Percentiles rank a stretch among this genome's conserved stretches.
Evolutionary conservation across 768 basidiomycete genomes (phyloP).

Genomic region (Mycena albidolilacea): DNA sequence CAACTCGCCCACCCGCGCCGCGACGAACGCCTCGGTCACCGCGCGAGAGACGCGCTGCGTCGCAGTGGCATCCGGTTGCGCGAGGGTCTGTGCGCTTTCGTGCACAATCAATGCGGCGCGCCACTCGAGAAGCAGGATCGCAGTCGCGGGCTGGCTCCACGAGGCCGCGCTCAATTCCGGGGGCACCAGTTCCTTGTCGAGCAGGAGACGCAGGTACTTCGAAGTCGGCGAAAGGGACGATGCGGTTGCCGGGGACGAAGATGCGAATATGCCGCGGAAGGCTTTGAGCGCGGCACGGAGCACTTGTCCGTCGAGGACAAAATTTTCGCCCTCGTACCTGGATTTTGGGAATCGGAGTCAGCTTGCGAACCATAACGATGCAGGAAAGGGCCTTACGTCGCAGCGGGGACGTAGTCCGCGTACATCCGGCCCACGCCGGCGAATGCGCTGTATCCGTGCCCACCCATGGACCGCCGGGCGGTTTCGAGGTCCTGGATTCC

Average conservation of each 20-base stretch:
- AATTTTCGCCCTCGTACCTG: conserved; percentile 87
- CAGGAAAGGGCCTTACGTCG: conserved; percentile 63
- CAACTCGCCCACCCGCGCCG: conserved; percentile 65
- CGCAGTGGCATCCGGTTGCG: conserved; percentile 67
- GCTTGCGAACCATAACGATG: background rate
- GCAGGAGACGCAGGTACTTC: conserved; percentile 70
- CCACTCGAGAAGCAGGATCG: conserved; percentile 71
- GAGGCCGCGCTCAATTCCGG: conserved; percentile 41
- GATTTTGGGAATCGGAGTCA: background rate
- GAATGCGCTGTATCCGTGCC: conserved; percentile 82
- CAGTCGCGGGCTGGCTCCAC: conserved; percentile 56
- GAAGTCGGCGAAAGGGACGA: conserved; percentile 63
- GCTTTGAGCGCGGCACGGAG: conserved; percentile 80
- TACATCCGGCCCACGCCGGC: conserved; percentile 77
- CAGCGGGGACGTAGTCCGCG: conserved; percentile 74
- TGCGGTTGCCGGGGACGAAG: conserved; percentile 41
- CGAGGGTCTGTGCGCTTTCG: conserved; percentile 54
- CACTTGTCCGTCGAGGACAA: conserved; percentile 81
- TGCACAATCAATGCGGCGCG: conserved; percentile 75
- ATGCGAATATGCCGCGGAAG: conserved; percentile 53
- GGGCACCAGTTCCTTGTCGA: conserved; percentile 41
- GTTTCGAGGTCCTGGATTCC: conserved; percentile 73
- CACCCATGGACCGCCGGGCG: conserved; percentile 80
- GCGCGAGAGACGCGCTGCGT: conserved; percentile 74
- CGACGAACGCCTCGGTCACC: conserved; percentile 80